Conservation (phyloP, 306 rosid species). For the Begonia loranthoides region DNA sequence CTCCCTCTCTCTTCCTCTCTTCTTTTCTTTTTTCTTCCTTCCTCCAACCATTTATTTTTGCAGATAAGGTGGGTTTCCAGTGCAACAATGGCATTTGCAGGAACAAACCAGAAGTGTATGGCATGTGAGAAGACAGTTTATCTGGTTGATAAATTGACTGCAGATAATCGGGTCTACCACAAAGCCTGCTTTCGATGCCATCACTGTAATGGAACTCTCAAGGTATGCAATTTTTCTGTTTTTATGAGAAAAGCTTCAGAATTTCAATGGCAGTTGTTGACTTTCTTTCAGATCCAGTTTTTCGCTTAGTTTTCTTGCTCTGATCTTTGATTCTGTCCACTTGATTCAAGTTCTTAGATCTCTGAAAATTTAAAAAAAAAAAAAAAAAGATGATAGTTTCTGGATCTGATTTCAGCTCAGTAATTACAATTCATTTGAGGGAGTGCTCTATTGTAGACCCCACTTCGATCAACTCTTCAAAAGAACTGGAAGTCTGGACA, state of each 20-base stretch:
- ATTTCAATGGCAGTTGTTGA: too few relatives aligned
- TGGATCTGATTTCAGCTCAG: constrained; percentile 61
- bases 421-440: constrained; percentile 98
- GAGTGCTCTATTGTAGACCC: constrained; percentile 91
- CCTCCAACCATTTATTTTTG: not conserved
- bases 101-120: constrained; percentile 99
- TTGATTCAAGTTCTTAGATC: too few relatives aligned
- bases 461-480: constrained; percentile 91
- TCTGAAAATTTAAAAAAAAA: too few relatives aligned
- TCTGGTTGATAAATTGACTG: constrained; percentile 89
- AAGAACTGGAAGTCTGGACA: constrained; percentile 98
- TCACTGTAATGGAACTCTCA: constrained; percentile 97
- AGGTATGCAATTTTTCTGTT: constrained; percentile 25
- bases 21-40: constrained; percentile 10
- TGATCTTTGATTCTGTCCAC: too few relatives aligned
- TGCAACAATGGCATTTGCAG: constrained; percentile 77
- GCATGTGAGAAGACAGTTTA: constrained; percentile 96
- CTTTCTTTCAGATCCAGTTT: not conserved
- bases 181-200: constrained; percentile 98
- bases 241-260: too few relatives aligned
- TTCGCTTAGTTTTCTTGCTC: too few relatives aligned
- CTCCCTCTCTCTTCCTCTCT: constrained; percentile 13
- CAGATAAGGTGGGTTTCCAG: not conserved
- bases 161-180: constrained; percentile 85
- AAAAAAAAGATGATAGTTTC: too few relatives aligned